Evolutionary conservation across 164 flowering plant species (phyloP).

Genomic region (grape (Vitis vinifera)): DNA sequence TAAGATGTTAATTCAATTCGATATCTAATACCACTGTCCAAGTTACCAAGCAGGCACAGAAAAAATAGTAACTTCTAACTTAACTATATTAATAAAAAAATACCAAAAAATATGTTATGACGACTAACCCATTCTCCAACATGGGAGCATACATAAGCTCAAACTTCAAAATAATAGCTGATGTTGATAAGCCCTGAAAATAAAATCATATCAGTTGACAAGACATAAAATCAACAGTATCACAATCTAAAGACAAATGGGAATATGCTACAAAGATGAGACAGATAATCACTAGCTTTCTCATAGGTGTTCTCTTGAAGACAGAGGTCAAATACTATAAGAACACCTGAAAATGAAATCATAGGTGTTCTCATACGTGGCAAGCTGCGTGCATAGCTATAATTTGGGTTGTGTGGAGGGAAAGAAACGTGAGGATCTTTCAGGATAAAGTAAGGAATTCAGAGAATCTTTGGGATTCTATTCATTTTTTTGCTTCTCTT

Average conservation of each 20-base stretch:
- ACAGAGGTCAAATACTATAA: no score
- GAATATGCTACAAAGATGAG: neutral
- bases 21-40: neutral
- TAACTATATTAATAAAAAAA: neutral
- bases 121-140: slow-evolving; percentile 61
- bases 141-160: slow-evolving; percentile 88
- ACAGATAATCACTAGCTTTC: neutral
- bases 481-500: no score
- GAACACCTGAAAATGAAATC: no score
- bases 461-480: no score
- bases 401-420: no score
- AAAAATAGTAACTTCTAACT: neutral
- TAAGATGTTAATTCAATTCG: neutral
- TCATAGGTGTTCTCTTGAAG: no score
- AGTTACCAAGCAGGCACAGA: neutral
- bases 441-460: no score
- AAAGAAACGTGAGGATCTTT: no score
- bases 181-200: slow-evolving; percentile 62
- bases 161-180: slow-evolving; percentile 84
- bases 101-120: neutral
- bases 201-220: slow-evolving; percentile 15
- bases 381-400: no score
- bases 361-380: no score
- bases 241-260: neutral
- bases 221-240: slow-evolving; percentile 6